Evolutionary conservation across 345 rosid species (phyloP), one percentile per base, ranked within the genome.

Genomic region (Boechera retrofracta): DNA sequence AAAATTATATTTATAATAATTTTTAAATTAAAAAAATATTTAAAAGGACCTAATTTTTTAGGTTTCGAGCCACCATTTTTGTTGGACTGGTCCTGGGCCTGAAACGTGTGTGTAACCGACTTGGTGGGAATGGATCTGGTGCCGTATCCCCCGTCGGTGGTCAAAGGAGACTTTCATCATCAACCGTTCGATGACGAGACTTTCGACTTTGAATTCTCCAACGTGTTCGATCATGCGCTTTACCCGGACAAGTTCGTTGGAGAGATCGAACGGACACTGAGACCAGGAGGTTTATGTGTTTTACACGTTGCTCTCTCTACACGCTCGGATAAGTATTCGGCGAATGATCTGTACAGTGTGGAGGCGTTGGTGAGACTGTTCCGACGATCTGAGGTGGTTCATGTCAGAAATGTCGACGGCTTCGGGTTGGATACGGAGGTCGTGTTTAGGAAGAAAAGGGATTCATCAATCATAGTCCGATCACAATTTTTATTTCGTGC

Each of bases 221-320:
- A 93, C 87, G 94, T 89, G 86, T 93, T 93, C 41, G 98, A 93
- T 67, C 97, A 91, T 79, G 98, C 97, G 74, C 89, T 89, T 42
- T 87, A 82, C 61, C 97, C 94, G 81, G 77, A 80, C 1, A 85
- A 79, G 84, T 93, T 93, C 72, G 94, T 87, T 15, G 81, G 73
- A 45, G 98, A 93, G 90, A 86, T 88, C 64, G 91, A 93, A 79
- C 83, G 96, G 83, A 91, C 98, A 76, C 55, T 93, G 86, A 89
- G 77, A 82, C 81, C 83, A 1, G 87, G 86, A 3, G 97, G 96
- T 49, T 66, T 88, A 3, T 85, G 96, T 63, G 96, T 86, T 5
- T 61, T 93, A 49, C 98, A 93, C 83, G 90, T 93, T 86, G 83
- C 93, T 67, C 15, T 93, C 4, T 69, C 80, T n/a, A 81, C 74